Conservation (phyloP, 2,329 filamentous ascomycete species). For the Chalara sp. region DNA sequence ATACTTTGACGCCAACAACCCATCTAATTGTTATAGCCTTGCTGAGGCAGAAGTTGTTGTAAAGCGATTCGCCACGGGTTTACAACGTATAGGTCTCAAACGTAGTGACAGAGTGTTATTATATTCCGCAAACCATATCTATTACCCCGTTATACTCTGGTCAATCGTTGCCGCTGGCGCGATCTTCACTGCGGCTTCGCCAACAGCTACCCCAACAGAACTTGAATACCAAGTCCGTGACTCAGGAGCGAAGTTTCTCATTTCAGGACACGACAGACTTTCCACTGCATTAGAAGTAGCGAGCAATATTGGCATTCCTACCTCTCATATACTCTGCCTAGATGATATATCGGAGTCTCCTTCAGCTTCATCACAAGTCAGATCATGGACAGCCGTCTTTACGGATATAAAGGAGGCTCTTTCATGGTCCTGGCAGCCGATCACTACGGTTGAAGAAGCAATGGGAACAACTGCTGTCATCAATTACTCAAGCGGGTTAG, state of each 20-base stretch:
- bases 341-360: background rate
- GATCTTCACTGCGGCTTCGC: background rate
- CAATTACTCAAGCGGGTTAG: slow-evolving; percentile 64
- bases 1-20: too few relatives aligned
- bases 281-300: background rate
- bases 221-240: background rate
- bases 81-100: too few relatives aligned
- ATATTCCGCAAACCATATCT: background rate
- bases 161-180: slow-evolving; percentile 3
- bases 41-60: too few relatives aligned
- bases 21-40: too few relatives aligned
- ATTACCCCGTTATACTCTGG: background rate
- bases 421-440: background rate
- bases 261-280: background rate
- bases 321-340: background rate
- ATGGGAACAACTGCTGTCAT: slow-evolving; percentile 27
- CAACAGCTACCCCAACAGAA: background rate
- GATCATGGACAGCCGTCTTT: background rate
- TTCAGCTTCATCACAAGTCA: background rate
- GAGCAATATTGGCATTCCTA: background rate
- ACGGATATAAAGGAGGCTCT: background rate
- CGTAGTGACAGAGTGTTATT: background rate
- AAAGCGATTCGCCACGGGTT: too few relatives aligned
- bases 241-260: background rate
- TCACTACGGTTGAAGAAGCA: background rate